Conservation (phyloP, 768 basidiomycete species). For the Tricholomella constricta region DNA sequence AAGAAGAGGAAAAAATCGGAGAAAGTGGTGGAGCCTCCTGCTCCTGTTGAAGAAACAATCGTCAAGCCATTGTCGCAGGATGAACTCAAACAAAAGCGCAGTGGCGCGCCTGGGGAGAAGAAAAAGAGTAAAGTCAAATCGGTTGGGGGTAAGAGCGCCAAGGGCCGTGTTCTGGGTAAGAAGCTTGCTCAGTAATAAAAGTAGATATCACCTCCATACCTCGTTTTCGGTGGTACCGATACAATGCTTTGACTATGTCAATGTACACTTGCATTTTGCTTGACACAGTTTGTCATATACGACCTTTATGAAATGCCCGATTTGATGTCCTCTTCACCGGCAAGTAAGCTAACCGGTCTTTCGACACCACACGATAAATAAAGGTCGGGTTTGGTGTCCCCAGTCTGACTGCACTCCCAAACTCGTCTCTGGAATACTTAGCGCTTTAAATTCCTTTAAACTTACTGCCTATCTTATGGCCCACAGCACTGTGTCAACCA, state of each 20-base stretch:
- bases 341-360: constrained; percentile 7
- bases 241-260: neutral
- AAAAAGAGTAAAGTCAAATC: constrained; percentile 53
- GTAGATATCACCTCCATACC: neutral
- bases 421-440: neutral
- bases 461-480: constrained; percentile 17
- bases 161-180: constrained; percentile 56
- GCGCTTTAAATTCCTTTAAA: neutral
- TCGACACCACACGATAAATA: constrained; percentile 3
- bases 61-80: constrained; percentile 34
- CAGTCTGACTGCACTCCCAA: neutral
- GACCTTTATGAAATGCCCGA: neutral
- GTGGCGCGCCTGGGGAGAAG: constrained; percentile 46
- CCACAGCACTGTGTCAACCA: constrained; percentile 45
- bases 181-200: constrained; percentile 41
- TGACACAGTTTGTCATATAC: neutral
- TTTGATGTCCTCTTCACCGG: neutral
- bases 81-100: constrained; percentile 58
- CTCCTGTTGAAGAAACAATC: neutral
- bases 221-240: neutral
- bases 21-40: constrained; percentile 8
- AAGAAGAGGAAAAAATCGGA: constrained; percentile 25
- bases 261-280: neutral
- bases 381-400: no score
- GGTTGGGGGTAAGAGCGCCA: constrained; percentile 51